Percentiles rank a stretch among this genome's conserved stretches.
phyloP scores from a whole-genome alignment of 768 basidiomycete species.

The Omphalotus guepiniiformis region DNA sequence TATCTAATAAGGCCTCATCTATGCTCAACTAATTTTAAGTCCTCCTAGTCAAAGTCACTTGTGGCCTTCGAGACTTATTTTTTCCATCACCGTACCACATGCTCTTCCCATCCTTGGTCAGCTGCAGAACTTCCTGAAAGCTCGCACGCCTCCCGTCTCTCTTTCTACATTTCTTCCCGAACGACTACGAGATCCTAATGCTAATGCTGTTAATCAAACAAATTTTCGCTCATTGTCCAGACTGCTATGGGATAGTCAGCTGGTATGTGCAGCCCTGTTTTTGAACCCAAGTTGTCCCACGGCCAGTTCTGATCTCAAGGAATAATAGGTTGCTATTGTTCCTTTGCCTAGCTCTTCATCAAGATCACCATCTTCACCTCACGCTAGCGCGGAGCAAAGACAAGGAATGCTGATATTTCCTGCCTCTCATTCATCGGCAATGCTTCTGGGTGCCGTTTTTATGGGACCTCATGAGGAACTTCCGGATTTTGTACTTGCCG shows the following conservation, averaged over 20 bases:
- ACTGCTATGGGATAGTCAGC: slow-evolving; percentile 46
- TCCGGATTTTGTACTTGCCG: slow-evolving; percentile 32
- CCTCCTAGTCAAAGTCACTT: slow-evolving; percentile 42
- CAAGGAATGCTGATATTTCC: slow-evolving; percentile 53
- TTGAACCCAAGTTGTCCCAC: too few relatives aligned
- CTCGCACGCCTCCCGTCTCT: slow-evolving; percentile 25
- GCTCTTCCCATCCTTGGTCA: slow-evolving; percentile 34
- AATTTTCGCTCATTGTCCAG: slow-evolving; percentile 53
- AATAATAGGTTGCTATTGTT: slow-evolving; percentile 43
- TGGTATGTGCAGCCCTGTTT: slow-evolving; percentile 33
- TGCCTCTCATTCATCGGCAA: slow-evolving; percentile 44
- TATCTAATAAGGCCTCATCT: not conserved
- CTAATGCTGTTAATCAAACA: slow-evolving; percentile 46
- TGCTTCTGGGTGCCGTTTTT: slow-evolving; percentile 50
- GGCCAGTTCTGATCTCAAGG: not conserved
- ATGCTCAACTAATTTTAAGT: slow-evolving; percentile 8
- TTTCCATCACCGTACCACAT: slow-evolving; percentile 38
- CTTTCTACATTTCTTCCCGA: slow-evolving; percentile 64
- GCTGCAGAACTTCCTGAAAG: slow-evolving; percentile 1
- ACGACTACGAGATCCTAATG: slow-evolving; percentile 45
- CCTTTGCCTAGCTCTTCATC: slow-evolving; percentile 38
- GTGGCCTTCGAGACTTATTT: slow-evolving; percentile 48
- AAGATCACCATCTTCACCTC: slow-evolving; percentile 1
- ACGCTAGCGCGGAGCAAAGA: slow-evolving; percentile 12
- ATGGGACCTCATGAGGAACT: slow-evolving; percentile 34